phyloP scores from a whole-genome alignment of 2,329 filamentous ascomycete genomes.

The Botrytis elliptica region DNA sequence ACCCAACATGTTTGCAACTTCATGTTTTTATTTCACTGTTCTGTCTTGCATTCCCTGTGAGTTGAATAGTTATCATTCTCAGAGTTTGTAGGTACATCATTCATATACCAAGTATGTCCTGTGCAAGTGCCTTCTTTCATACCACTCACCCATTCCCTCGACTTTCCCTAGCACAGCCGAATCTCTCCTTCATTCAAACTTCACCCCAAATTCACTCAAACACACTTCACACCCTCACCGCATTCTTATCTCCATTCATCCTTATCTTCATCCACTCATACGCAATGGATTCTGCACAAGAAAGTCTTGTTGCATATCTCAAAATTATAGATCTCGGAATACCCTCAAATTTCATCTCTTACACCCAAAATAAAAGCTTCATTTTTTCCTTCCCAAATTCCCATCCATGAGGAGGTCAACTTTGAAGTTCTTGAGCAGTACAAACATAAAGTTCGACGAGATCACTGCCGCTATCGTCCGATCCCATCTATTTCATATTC shows the following conservation, averaged over 20 bases:
- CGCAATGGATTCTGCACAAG: neutral
- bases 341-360: neutral
- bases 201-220: neutral
- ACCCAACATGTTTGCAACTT: neutral
- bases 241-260: neutral
- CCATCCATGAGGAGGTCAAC: neutral
- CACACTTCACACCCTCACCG: neutral
- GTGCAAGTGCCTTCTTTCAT: no score
- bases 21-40: no score
- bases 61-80: fast-evolving
- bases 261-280: neutral
- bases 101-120: neutral
- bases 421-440: neutral
- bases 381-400: neutral
- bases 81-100: neutral
- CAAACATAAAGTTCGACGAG: neutral
- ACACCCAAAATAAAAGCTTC: neutral
- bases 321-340: neutral
- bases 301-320: slow-evolving; percentile 1
- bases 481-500: neutral
- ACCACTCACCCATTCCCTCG: neutral
- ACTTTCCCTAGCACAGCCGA: neutral
- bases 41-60: fast-evolving
- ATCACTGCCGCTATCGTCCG: neutral
- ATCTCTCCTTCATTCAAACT: neutral